phyloP scores from a whole-genome alignment of 2,329 filamentous ascomycete genomes.

The Cladobotryum protrusum region DNA sequence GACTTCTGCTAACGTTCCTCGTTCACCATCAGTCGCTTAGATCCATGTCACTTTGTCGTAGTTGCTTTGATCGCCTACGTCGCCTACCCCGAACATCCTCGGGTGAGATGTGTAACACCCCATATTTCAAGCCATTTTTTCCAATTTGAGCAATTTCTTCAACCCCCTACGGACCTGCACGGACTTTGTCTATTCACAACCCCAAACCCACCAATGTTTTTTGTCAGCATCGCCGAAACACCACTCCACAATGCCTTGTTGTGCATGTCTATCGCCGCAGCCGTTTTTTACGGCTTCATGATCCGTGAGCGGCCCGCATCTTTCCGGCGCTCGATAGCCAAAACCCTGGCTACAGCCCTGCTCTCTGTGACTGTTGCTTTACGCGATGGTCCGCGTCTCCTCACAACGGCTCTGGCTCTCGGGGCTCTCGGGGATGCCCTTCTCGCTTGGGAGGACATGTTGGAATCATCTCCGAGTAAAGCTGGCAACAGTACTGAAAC shows the following conservation, averaged over 20 bases:
- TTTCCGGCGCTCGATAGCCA: slow-evolving; percentile 22
- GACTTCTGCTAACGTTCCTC: no score
- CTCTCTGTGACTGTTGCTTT: slow-evolving; percentile 19
- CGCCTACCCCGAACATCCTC: no score
- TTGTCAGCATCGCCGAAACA: neutral
- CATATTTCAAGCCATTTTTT: no score
- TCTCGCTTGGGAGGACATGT: slow-evolving; percentile 26
- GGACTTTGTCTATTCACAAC: neutral
- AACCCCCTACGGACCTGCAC: no score
- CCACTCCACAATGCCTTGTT: neutral
- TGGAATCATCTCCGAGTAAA: no score
- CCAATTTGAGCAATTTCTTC: no score
- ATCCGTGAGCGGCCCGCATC: slow-evolving; percentile 18
- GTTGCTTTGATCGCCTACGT: no score
- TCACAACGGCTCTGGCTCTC: slow-evolving; percentile 24
- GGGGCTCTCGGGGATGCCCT: slow-evolving; percentile 31
- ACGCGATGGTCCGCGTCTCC: slow-evolving; percentile 14
- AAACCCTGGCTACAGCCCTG: slow-evolving; percentile 26
- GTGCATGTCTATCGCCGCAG: slow-evolving; percentile 6
- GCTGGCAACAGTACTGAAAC: no score
- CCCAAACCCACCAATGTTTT: neutral
- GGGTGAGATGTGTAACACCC: no score
- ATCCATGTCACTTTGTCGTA: no score
- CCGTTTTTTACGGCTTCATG: slow-evolving; percentile 16
- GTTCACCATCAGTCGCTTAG: no score